Evolutionary conservation across 2,329 filamentous ascomycete genomes (phyloP).

Genomic region (Penicillium italicum): DNA sequence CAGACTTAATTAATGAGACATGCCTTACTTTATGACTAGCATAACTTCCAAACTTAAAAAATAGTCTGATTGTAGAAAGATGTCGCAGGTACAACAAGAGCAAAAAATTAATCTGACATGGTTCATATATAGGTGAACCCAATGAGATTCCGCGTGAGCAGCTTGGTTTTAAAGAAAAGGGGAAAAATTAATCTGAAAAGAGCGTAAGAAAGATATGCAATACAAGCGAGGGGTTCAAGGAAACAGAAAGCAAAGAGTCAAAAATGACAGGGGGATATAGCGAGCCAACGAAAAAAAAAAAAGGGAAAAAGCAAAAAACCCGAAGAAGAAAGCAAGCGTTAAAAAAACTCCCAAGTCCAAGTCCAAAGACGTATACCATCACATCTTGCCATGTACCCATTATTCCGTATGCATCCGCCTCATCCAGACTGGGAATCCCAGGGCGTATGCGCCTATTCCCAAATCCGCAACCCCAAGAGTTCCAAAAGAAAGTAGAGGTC

Average conservation of each 20-base stretch:
- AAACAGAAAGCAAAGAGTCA: conserved; percentile 12
- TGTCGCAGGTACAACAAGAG: conserved; percentile 12
- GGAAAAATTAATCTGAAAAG: conserved; percentile 4
- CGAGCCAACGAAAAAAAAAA: conserved; percentile 11
- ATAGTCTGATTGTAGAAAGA: conserved; percentile 1
- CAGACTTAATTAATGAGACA: conserved; percentile 11
- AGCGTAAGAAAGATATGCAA: conserved; percentile 11
- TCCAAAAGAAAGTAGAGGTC: conserved; percentile 23
- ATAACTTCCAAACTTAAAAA: neutral
- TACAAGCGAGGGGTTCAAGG: conserved; percentile 12
- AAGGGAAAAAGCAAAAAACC: conserved; percentile 2
- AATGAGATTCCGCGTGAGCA: conserved; percentile 22
- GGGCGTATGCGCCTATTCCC: conserved; percentile 11
- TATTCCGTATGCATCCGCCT: conserved; percentile 8
- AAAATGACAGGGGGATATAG: conserved; percentile 18
- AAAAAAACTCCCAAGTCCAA: conserved; percentile 9
- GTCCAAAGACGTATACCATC: conserved; percentile 3
- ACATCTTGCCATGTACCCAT: conserved; percentile 12
- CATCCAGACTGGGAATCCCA: neutral
- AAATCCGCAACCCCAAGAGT: conserved; percentile 3
- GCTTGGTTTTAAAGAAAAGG: conserved; percentile 15
- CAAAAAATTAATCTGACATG: conserved; percentile 14
- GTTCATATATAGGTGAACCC: conserved; percentile 10
- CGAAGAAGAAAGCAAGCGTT: conserved; percentile 1
- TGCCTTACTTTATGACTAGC: conserved; percentile 7